Conservation (phyloP, 2,329 filamentous ascomycete species). For the Venturia nashicola region DNA sequence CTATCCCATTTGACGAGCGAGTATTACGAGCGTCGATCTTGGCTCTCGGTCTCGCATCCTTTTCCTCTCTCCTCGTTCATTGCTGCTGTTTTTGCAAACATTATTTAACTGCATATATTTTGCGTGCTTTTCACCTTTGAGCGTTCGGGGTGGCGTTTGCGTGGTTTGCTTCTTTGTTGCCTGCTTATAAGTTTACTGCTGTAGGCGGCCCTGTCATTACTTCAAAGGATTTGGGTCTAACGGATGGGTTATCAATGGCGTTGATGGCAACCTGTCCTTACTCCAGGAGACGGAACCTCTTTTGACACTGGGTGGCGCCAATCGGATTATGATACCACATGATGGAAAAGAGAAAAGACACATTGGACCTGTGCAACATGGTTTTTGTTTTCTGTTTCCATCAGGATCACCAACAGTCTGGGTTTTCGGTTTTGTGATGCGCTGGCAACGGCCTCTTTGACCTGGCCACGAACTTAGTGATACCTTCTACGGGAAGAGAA, state of each 20-base stretch:
- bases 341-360: neutral
- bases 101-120: neutral
- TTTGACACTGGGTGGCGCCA: neutral
- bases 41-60: neutral
- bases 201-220: neutral
- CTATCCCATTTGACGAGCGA: neutral
- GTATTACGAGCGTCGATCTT: neutral
- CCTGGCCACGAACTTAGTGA: neutral
- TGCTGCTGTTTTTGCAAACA: neutral
- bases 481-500: too few species aligned
- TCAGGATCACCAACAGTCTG: neutral
- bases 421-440: neutral
- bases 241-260: neutral
- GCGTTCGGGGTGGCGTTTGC: neutral
- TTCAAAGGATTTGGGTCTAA: neutral
- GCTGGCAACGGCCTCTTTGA: neutral
- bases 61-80: neutral
- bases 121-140: neutral
- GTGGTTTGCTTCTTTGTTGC: neutral
- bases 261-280: constrained; percentile 2
- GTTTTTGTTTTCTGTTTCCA: neutral
- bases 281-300: neutral
- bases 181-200: neutral
- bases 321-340: neutral
- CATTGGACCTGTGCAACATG: neutral